A percentile compares a stretch with the other conserved stretches of the same genome.
Evolutionary conservation across 495 filamentous ascomycete species (phyloP).

Genomic region (Coniosporium apollinis): DNA sequence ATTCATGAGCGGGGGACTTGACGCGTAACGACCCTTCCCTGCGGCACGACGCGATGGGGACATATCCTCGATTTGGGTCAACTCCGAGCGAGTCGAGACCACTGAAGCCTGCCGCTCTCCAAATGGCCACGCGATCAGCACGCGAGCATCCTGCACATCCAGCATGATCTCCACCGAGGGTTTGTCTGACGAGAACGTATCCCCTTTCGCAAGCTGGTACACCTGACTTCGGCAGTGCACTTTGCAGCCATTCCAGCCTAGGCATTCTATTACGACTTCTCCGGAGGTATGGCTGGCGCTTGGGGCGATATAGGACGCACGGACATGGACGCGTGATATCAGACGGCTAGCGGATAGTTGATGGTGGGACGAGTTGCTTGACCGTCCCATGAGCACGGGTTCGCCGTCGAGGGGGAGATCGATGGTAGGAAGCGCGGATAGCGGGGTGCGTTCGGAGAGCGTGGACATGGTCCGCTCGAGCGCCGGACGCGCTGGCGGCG

Average conservation of each 20-base stretch:
- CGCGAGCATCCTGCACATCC: conserved; percentile 83
- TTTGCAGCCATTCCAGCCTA: conserved; percentile 91
- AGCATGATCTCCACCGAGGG: conserved; percentile 86
- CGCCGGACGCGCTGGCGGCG: conserved; percentile 49
- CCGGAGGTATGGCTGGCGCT: conserved; percentile 30
- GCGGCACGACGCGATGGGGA: conserved; percentile 27
- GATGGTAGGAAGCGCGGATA: conserved; percentile 64
- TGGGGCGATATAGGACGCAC: conserved; percentile 63
- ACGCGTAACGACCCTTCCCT: conserved; percentile 24
- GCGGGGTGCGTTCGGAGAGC: conserved; percentile 65
- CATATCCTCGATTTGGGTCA: conserved; percentile 43
- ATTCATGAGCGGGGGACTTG: conserved; percentile 51
- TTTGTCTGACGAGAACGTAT: conserved; percentile 80
- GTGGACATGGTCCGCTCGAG: conserved; percentile 47
- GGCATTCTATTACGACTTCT: conserved; percentile 70
- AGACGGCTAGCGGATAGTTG: conserved; percentile 80
- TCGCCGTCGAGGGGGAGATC: conserved; percentile 73
- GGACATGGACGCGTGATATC: conserved; percentile 84
- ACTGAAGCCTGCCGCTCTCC: conserved; percentile 36
- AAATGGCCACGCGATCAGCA: conserved; percentile 69
- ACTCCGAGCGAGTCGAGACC: conserved; percentile 50
- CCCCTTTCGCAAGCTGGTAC: conserved; percentile 73
- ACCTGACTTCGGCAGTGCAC: conserved; percentile 80
- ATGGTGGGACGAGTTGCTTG: conserved; percentile 81
- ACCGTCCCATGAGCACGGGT: conserved; percentile 69